These are phyloP conservation scores for Breviolum minutum DNA, from an alignment of 73 alveolate genomes.

Conservation along the genomic window DNA sequence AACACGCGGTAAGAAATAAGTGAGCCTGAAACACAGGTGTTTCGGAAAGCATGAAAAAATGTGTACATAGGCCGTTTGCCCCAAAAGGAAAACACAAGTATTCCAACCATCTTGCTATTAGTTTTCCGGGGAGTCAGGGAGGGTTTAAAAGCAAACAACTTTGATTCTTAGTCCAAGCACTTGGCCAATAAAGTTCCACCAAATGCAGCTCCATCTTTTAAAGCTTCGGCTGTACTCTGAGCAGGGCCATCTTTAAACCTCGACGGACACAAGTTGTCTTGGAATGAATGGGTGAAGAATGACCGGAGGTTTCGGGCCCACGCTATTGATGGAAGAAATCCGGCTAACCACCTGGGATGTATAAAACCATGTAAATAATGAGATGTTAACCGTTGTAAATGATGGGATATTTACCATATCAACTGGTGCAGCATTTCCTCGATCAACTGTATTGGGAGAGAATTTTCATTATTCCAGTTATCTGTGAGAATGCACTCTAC, in stretches of 20 bases:
- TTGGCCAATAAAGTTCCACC: constrained; percentile 57
- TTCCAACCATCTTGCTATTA: background rate
- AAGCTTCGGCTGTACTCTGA: constrained; percentile 60
- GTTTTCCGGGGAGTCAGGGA: background rate
- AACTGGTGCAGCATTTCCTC: no score
- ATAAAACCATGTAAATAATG: no score
- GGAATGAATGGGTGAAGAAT: background rate
- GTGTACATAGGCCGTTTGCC: background rate
- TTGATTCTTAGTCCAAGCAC: background rate
- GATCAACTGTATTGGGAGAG: no score
- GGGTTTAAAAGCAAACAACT: no score
- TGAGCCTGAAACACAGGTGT: constrained; percentile 57
- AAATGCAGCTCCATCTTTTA: constrained; percentile 72
- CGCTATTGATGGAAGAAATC: no score
- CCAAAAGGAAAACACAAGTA: background rate
- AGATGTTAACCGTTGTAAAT: no score
- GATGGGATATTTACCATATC: no score
- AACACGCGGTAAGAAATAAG: constrained; percentile 54
- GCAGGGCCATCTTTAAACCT: constrained; percentile 8
- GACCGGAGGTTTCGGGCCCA: no score
- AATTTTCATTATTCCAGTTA: no score
- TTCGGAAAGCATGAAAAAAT: background rate
- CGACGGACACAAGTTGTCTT: background rate
- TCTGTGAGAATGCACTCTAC: no score
- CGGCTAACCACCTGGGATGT: no score